phyloP scores from a whole-genome alignment of 352 stramenopile species.

The Phytophthora colocasiae region DNA sequence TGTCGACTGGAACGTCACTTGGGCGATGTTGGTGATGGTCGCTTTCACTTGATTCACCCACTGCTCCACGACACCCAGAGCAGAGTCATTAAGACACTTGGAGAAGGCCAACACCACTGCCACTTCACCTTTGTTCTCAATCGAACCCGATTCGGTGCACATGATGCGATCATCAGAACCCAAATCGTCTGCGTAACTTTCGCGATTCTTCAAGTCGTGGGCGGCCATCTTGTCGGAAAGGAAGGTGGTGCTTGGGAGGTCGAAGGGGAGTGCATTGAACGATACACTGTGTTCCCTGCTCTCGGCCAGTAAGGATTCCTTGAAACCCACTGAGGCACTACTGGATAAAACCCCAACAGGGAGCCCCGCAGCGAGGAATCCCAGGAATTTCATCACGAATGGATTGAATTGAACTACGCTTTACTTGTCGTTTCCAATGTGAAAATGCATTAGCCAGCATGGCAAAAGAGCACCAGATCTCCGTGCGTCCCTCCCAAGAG shows the following conservation, averaged over 20 bases:
- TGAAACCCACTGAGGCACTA: conserved; percentile 31
- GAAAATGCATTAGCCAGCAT: neutral
- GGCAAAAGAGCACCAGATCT: neutral
- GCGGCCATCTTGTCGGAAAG: conserved; percentile 18
- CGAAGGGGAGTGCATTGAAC: conserved; percentile 23
- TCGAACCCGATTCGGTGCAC: conserved; percentile 19
- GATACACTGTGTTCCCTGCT: conserved; percentile 28
- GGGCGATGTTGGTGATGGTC: conserved; percentile 5
- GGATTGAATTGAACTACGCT: neutral
- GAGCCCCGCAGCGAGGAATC: conserved; percentile 21
- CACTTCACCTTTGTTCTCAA: conserved; percentile 23
- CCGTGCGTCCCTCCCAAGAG: too few species aligned
- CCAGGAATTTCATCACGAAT: conserved; percentile 30
- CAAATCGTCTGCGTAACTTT: conserved; percentile 2
- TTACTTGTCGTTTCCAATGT: neutral
- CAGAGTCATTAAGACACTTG: conserved; percentile 58
- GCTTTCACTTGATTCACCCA: conserved; percentile 50
- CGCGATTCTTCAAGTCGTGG: conserved; percentile 6
- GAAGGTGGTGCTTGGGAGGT: conserved; percentile 24
- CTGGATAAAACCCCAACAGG: conserved; percentile 14
- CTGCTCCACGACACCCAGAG: conserved; percentile 46
- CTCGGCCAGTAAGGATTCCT: conserved; percentile 29
- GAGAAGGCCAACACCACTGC: conserved; percentile 66
- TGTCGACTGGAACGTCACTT: conserved; percentile 44
- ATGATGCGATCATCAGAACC: conserved; percentile 9